phyloP scores from a whole-genome alignment of 2,329 filamentous ascomycete species.

The Fusarium xyrophilum region DNA sequence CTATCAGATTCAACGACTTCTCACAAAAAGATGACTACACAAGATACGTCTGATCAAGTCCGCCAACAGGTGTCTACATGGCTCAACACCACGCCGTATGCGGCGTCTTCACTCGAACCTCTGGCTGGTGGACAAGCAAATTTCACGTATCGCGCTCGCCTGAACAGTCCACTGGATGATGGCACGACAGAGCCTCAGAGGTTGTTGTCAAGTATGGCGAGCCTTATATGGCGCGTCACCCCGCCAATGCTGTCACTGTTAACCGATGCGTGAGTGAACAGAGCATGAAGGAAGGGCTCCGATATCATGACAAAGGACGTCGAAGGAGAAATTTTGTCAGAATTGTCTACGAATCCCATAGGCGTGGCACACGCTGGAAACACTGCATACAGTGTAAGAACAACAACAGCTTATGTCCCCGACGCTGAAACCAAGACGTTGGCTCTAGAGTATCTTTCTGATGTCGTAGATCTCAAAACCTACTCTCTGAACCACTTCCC shows the following conservation, averaged over 20 bases:
- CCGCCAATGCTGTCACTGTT: not conserved
- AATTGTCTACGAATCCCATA: not conserved
- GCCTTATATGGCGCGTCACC: constrained; percentile 2
- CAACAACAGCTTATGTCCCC: not conserved
- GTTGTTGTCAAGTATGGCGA: constrained; percentile 8
- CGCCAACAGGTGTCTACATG: not conserved
- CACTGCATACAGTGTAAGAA: not conserved
- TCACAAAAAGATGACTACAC: fast-evolving
- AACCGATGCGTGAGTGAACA: not conserved
- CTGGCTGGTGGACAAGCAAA: not conserved
- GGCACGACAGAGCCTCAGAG: not conserved
- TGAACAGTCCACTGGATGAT: not conserved
- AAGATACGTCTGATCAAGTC: not conserved
- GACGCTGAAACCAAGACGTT: not conserved
- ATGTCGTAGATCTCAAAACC: not conserved
- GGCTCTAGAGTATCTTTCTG: not conserved
- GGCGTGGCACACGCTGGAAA: fast-evolving
- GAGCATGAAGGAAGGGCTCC: fast-evolving
- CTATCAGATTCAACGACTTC: too few species aligned
- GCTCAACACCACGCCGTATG: not conserved
- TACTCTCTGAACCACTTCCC: not conserved
- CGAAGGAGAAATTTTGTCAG: not conserved
- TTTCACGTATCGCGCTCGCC: not conserved
- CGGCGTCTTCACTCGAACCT: not conserved
- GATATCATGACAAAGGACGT: not conserved